phyloP scores from a whole-genome alignment of 1,139 yeast genomes.

The Geotrichum armillariae region DNA sequence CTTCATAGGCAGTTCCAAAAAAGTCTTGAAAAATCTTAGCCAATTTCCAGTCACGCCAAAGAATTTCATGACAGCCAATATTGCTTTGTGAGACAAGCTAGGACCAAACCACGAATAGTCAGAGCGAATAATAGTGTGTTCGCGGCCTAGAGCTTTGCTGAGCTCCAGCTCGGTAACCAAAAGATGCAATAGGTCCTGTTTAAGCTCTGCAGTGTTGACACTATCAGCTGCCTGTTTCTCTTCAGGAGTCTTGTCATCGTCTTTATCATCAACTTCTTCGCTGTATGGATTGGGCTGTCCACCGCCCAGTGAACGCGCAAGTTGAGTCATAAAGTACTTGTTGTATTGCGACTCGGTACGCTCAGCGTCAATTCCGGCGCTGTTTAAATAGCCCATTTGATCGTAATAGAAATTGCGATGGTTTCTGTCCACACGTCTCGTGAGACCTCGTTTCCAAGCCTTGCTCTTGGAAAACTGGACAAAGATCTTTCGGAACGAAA shows the following conservation, averaged over 20 bases:
- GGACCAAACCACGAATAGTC: slow-evolving; percentile 29
- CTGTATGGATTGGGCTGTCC: slow-evolving; percentile 4
- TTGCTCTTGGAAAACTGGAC: background rate
- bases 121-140: slow-evolving; percentile 25
- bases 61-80: slow-evolving; percentile 23
- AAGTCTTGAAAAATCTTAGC: slow-evolving; percentile 23
- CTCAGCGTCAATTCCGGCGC: slow-evolving; percentile 13
- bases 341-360: slow-evolving; percentile 1
- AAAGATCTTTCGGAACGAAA: slow-evolving; percentile 5
- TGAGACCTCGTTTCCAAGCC: slow-evolving; percentile 5
- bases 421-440: background rate
- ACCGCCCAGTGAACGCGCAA: background rate
- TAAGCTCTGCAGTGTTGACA: slow-evolving; percentile 6
- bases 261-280: slow-evolving; percentile 10
- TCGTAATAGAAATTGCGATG: slow-evolving; percentile 16
- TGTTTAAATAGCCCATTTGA: background rate
- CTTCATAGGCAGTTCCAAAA: slow-evolving; percentile 22
- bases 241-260: background rate
- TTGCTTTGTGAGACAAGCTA: slow-evolving; percentile 22
- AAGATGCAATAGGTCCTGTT: slow-evolving; percentile 20
- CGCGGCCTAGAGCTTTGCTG: slow-evolving; percentile 19
- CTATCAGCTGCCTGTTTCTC: background rate
- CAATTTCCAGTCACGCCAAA: slow-evolving; percentile 24
- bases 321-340: slow-evolving; percentile 12
- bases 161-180: slow-evolving; percentile 22